Evolutionary conservation across 768 basidiomycete species (phyloP).

Genomic region (Mycena indigotica): DNA sequence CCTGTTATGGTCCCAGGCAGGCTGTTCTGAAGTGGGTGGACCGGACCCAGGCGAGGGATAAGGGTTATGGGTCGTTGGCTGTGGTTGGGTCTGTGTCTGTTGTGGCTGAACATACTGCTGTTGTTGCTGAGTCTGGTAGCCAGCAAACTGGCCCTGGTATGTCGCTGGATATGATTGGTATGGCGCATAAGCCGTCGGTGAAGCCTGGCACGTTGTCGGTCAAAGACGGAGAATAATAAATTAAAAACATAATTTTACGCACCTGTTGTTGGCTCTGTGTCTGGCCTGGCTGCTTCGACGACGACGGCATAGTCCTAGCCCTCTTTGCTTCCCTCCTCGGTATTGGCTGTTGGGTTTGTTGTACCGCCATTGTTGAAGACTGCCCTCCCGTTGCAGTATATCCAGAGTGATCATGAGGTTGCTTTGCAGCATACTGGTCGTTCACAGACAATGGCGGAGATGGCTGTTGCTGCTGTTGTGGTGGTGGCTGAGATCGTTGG

Average conservation of each 20-base stretch:
- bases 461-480: conserved; percentile 48
- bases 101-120: conserved; percentile 25
- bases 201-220: too few species aligned
- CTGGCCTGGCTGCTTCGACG: conserved; percentile 8
- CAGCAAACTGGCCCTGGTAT: conserved; percentile 11
- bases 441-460: conserved; percentile 49
- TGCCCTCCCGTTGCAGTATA: conserved; percentile 43
- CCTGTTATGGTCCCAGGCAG: conserved; percentile 40
- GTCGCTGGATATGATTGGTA: conserved; percentile 2
- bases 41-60: conserved; percentile 49
- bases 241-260: too few species aligned
- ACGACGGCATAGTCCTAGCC: conserved; percentile 6
- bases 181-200: conserved; percentile 3
- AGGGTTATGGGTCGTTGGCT: conserved; percentile 41
- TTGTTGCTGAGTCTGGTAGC: conserved; percentile 7
- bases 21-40: conserved; percentile 43
- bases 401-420: conserved; percentile 48
- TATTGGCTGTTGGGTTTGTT: conserved; percentile 5
- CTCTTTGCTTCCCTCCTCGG: conserved; percentile 8
- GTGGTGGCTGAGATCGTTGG: conserved; percentile 22
- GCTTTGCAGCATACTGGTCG: conserved; percentile 46
- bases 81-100: conserved; percentile 27
- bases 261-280: too few species aligned
- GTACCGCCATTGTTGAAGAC: conserved; percentile 20
- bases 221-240: too few species aligned